These are phyloP conservation scores for Ceratocystis cubensis DNA, from an alignment of 2,329 filamentous ascomycete genomes.

Conservation along the genomic window DNA sequence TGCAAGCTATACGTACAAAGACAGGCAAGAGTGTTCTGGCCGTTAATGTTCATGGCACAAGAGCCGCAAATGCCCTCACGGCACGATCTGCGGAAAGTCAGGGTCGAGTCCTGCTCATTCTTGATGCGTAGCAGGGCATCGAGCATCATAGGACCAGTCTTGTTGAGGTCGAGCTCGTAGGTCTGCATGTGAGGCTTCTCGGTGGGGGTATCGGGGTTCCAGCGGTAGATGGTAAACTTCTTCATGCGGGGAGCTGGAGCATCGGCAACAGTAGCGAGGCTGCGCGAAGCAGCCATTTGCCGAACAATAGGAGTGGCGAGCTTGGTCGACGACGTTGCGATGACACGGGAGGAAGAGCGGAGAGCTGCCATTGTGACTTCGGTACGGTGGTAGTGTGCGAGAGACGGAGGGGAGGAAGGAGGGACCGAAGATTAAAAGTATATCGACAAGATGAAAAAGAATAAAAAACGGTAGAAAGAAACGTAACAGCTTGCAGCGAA, in stretches of 20 bases:
- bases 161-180: conserved; percentile 92
- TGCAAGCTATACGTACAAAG: conserved; percentile 56
- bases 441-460: neutral
- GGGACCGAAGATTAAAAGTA: neutral
- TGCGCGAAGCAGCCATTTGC: conserved; percentile 36
- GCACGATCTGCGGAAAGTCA: conserved; percentile 93
- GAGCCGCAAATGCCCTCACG: conserved; percentile 97
- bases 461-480: neutral
- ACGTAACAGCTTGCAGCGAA: conserved; percentile 8
- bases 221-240: conserved; percentile 97
- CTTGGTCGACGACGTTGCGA: conserved; percentile 35
- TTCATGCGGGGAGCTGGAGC: conserved; percentile 59
- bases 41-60: conserved; percentile 99
- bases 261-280: conserved; percentile 45
- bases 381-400: neutral
- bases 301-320: conserved; percentile 32
- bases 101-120: conserved; percentile 93
- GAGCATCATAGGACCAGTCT: conserved; percentile 97
- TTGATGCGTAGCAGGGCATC: conserved; percentile 96
- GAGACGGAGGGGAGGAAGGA: neutral
- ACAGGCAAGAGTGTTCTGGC: conserved; percentile 93
- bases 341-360: conserved; percentile 44
- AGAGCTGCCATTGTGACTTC: conserved; percentile 45
- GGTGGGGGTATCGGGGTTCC: conserved; percentile 86
- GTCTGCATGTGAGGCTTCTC: conserved; percentile 93